phyloP scores from a whole-genome alignment of 805 yeast species.

The Starmerella scarabaei region DNA sequence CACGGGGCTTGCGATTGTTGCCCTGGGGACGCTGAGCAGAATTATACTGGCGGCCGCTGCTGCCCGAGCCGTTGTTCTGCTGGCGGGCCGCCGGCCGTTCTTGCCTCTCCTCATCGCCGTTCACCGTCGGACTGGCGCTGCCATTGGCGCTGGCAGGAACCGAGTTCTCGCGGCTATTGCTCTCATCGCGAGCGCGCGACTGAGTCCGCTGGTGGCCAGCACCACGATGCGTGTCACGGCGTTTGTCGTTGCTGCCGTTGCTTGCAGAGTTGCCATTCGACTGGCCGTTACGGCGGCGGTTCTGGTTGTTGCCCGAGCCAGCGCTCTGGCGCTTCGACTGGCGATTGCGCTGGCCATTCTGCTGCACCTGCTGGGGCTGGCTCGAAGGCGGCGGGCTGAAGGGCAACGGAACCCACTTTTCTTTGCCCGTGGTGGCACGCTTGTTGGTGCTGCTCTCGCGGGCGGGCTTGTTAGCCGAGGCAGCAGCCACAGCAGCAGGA shows the following conservation, averaged over 20 bases:
- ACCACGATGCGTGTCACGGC: slow-evolving; percentile 5
- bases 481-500: slow-evolving; percentile 1
- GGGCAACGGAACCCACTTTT: slow-evolving; percentile 33
- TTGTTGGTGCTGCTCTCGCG: not conserved
- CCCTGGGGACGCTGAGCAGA: not conserved
- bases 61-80: not conserved
- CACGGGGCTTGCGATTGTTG: slow-evolving; percentile 1
- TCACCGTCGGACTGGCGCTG: not conserved
- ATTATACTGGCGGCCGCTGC: not conserved
- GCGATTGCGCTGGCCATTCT: slow-evolving; percentile 1
- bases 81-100: not conserved
- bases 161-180: not conserved
- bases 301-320: slow-evolving; percentile 3
- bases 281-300: slow-evolving; percentile 4
- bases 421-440: slow-evolving; percentile 34
- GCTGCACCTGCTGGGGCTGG: not conserved
- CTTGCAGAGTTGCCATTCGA: not conserved
- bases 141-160: not conserved
- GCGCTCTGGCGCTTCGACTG: slow-evolving; percentile 7
- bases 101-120: not conserved
- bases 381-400: slow-evolving; percentile 14
- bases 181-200: slow-evolving; percentile 5
- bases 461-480: slow-evolving; percentile 8
- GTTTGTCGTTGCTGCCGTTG: slow-evolving; percentile 6
- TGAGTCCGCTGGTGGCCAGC: slow-evolving; percentile 13